Percentiles rank a stretch among this genome's conserved stretches.
phyloP scores from a whole-genome alignment of 345 rosid genomes.

The Ceriops zippeliana region DNA sequence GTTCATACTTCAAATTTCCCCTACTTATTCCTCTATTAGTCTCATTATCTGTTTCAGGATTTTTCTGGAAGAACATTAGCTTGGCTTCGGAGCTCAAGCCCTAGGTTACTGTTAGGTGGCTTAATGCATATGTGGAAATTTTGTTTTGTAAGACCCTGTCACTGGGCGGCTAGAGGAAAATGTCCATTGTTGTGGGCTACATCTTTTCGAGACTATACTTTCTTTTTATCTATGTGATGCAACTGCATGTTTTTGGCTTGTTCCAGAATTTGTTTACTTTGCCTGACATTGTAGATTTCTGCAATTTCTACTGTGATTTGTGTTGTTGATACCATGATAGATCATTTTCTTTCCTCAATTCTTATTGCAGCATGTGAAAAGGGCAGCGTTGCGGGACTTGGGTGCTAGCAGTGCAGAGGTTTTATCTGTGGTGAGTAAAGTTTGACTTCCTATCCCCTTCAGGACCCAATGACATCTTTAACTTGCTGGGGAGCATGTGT shows the following conservation, averaged over 20 bases:
- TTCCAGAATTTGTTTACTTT: not conserved
- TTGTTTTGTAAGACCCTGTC: too few relatives aligned
- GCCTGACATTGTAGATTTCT: not conserved
- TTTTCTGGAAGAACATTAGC: not conserved
- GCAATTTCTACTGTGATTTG: not conserved
- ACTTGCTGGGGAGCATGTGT: not conserved
- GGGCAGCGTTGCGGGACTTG: slow-evolving; percentile 64
- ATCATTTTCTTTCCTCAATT: slow-evolving; percentile 4
- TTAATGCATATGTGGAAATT: too few relatives aligned
- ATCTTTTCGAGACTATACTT: not conserved
- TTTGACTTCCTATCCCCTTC: not conserved
- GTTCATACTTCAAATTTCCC: not conserved
- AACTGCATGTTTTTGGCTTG: not conserved
- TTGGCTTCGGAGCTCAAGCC: not conserved
- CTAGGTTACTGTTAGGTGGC: too few relatives aligned
- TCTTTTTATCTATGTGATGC: not conserved
- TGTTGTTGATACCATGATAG: not conserved
- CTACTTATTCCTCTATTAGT: not conserved
- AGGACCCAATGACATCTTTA: not conserved
- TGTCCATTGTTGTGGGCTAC: not conserved
- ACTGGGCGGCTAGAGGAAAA: not conserved
- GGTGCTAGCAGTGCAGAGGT: slow-evolving; percentile 87
- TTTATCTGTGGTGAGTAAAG: slow-evolving; percentile 64
- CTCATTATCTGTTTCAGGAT: not conserved
- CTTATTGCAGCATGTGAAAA: slow-evolving; percentile 63